Evolutionary conservation across 2,329 filamentous ascomycete species (phyloP), one percentile per base, ranked within the genome.

Genomic region (Sodiomyces alkalinus): DNA sequence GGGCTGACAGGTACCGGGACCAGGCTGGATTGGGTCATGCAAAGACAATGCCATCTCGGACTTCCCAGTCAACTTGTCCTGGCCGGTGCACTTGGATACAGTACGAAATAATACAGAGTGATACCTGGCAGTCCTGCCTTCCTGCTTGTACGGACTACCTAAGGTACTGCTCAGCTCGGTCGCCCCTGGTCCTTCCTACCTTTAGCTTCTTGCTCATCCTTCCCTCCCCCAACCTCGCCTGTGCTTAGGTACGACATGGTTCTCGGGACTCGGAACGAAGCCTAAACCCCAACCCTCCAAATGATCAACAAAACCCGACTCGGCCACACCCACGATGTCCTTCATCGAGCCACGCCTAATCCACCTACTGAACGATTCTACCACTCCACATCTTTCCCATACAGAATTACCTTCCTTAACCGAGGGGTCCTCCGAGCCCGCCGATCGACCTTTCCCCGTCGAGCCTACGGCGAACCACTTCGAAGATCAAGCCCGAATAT

Each of bases 331-430:
- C 59, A 68, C 50, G 52, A 72, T 72, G 67, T 67, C 68, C 40
- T 74, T 68, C 45, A 75, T 75, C 53, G 71, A 76, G 61, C 71
- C 71, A 45, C 67, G 70, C 45, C 58, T 76, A 39, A 76, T 74
- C 46, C 68, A 74, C 47, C 53, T 75, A 39, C 57, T 75, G 43
- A 75, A 75, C 49, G 64, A 70, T 42, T 60, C 58, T 27, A 57
- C 56, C 22, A 56, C 57, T 36, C 59, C 62, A 25, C 58, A 58
- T 39, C 52, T 55, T 41, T 56, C 52, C 41, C 57, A 60, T 36
- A 52, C 61, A 42, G 64, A 68, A 34, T 58, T 72, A 3, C 68
- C 69, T 20, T 61, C 68, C 27, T 52, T 71, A 22, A 34, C 50
- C 48, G 35, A 59, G 25, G 46, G 55, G 36, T 56, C 59, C 27